Evolutionary conservation across 2,329 filamentous ascomycete genomes (phyloP).

Genomic region (Venturia pyrina): DNA sequence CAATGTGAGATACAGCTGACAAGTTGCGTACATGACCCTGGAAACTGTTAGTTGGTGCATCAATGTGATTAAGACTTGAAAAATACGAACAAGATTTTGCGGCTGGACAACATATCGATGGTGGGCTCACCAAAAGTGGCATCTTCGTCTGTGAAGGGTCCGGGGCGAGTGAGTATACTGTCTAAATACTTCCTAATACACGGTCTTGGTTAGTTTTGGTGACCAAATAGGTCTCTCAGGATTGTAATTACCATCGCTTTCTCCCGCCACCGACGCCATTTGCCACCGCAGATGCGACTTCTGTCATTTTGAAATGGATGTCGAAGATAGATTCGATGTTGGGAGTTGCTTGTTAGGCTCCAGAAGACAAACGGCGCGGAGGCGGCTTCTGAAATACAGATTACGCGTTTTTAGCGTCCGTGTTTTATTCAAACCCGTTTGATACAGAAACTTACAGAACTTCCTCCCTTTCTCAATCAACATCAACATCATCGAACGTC

Average conservation of each 20-base stretch:
- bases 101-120: slow-evolving; percentile 23
- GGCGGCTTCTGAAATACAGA: background rate
- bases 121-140: slow-evolving; percentile 35
- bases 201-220: background rate
- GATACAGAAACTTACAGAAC: background rate
- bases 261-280: background rate
- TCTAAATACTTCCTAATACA: slow-evolving; percentile 68
- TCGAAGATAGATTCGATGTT: background rate
- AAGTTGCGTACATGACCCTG: slow-evolving; percentile 26
- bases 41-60: background rate
- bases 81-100: slow-evolving; percentile 19
- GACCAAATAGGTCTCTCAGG: background rate
- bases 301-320: background rate
- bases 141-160: slow-evolving; percentile 69
- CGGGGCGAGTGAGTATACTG: slow-evolving; percentile 62
- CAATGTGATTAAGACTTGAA: background rate
- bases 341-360: background rate
- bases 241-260: background rate
- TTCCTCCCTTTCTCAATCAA: background rate
- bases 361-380: background rate
- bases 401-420: background rate
- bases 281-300: background rate
- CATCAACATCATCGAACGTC: background rate
- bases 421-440: background rate
- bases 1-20: background rate